Percentiles rank a stretch among this genome's conserved stretches.
These are phyloP conservation scores for Ampelocalamus luodianensis DNA, from an alignment of 176 grass and related monocot genomes.

Conservation along the genomic window DNA sequence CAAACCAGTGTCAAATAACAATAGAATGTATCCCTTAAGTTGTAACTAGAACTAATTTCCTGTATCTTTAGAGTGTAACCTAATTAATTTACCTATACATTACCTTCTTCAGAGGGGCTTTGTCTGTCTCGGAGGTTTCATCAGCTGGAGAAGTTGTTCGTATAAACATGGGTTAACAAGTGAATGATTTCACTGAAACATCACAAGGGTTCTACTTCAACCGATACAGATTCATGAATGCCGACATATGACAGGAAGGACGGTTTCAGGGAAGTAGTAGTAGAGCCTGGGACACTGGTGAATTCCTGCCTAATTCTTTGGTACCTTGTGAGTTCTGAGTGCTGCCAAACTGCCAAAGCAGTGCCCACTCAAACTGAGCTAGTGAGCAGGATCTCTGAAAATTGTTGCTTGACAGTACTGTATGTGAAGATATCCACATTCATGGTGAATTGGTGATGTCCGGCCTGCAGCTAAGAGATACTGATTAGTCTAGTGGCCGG, in stretches of 20 bases:
- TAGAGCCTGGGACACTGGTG: background rate
- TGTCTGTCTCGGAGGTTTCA: background rate
- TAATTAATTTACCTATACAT: background rate
- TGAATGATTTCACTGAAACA: background rate
- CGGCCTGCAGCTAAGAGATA: background rate
- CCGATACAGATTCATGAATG: background rate
- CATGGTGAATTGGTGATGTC: background rate
- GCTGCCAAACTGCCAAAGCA: background rate
- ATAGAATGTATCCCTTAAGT: background rate
- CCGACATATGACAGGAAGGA: background rate
- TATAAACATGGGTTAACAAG: background rate
- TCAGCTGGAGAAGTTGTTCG: background rate
- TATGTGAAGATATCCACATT: background rate
- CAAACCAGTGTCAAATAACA: background rate
- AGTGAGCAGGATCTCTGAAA: background rate
- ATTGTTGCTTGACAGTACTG: background rate
- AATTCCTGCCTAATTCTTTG: background rate
- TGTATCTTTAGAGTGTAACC: background rate
- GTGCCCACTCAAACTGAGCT: background rate
- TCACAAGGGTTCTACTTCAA: background rate
- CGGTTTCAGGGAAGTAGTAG: background rate
- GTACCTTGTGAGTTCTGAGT: background rate
- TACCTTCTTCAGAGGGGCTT: background rate
- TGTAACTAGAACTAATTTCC: background rate
- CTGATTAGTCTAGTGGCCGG: background rate